Evolutionary conservation across 345 rosid species (phyloP).

Genomic region (Syzygium aqueum): DNA sequence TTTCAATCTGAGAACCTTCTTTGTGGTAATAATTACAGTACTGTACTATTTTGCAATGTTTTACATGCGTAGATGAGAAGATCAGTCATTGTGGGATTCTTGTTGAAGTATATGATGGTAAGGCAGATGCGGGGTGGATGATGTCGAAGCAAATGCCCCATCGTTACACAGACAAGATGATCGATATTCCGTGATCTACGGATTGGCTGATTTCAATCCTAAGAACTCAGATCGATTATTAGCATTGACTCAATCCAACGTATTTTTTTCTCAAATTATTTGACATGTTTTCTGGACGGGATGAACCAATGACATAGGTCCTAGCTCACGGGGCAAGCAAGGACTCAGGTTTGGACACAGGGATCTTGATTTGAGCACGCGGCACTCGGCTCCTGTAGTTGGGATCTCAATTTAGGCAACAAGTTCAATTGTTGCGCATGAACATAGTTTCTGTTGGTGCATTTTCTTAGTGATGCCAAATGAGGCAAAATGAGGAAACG

Average conservation of each 20-base stretch:
- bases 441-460: rapidly evolving
- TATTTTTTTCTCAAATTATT: not conserved
- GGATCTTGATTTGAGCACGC: not conserved
- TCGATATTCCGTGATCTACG: not conserved
- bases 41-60: not conserved
- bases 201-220: not conserved
- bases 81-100: not conserved
- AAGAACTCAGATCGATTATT: not conserved
- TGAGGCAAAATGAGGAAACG: rapidly evolving
- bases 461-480: not conserved
- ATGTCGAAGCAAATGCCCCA: not conserved
- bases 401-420: not conserved
- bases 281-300: not conserved
- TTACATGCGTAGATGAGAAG: not conserved
- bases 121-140: not conserved
- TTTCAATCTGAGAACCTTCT: too few species aligned
- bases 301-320: not conserved
- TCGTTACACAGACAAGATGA: not conserved
- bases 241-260: rapidly evolving
- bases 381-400: not conserved
- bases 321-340: not conserved
- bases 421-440: not conserved
- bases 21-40: too few species aligned
- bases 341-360: not conserved
- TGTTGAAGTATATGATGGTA: not conserved